Base-by-base conservation (phyloP, 108 stramenopile species). In the Hondaea fermentalgiana region DNA sequence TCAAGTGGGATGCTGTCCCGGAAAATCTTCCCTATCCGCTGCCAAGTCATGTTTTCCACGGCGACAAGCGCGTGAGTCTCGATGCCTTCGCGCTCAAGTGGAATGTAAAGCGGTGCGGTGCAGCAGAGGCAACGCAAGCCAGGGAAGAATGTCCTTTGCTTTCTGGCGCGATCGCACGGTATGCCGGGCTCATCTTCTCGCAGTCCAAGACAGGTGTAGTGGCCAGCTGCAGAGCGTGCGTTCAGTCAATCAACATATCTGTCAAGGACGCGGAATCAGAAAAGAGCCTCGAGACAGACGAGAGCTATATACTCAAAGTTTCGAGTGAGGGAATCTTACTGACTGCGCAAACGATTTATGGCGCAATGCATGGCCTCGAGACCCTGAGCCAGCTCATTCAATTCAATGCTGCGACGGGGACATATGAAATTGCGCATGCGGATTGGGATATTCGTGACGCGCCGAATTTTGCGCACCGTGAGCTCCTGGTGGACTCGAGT, bases 241-340 rank as follows among this genome's bases (percentile, higher is more conserved):
- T 69, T 10, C 10, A 0, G 35, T 42, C 25, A 0, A 23, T 42
- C 8, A 69, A 14, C 14, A 69, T 69, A 8, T 8, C 42, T 8
- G 87, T 88, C 14, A 16, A 29, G 87, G 42, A 88, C 12, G 59
- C 29, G 0, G 21, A 5, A 5, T 16, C 23, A 8, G 53, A 42
- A 5, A 25, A 47, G 29, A 35, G 21, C 5, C 59, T 96, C 44
- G 90, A 93, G 42, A 93, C 95, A 25, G 96, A 97, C 87, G 96
- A 97, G 87, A 96, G 96, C 42, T 96, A 97, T 60, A 95, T 95
- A 47, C 91, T 97, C 60, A 94, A 93, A 17, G 44, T 55, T 2
- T 51, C 72, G 45, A 89, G 88, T 6, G 5, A 35, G 23, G 87
- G 44, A 16, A 21, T 17, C 28, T 59, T 8, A 0, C 5, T 57